Evolutionary conservation across 208 protist genomes (phyloP).

Genomic region (Trichomonas tenax): DNA sequence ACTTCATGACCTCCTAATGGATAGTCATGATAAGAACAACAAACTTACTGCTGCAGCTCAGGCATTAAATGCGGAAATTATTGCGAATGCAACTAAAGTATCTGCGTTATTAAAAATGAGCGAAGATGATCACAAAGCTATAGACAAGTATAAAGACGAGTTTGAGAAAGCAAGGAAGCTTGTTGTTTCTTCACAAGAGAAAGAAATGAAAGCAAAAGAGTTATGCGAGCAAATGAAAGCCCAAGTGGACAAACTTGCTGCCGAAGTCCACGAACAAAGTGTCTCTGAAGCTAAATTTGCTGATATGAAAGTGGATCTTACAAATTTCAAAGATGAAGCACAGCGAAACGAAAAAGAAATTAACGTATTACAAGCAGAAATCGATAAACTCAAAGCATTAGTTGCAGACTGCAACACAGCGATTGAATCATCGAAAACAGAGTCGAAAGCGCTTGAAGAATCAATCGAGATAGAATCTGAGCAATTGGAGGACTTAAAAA

Average conservation of each 20-base stretch:
- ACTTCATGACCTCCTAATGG: constrained; percentile 73
- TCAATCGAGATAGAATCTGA: neutral
- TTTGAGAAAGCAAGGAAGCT: constrained; percentile 77
- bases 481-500: neutral
- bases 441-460: neutral
- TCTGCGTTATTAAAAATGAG: constrained; percentile 75
- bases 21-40: constrained; percentile 87
- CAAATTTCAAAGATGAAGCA: neutral
- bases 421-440: neutral
- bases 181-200: constrained; percentile 79
- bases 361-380: neutral
- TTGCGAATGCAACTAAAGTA: constrained; percentile 78
- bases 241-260: constrained; percentile 72
- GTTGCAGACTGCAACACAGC: neutral
- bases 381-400: neutral
- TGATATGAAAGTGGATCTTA: neutral
- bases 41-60: constrained; percentile 68
- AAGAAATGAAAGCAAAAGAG: constrained; percentile 75
- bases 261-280: constrained; percentile 60
- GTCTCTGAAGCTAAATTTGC: neutral
- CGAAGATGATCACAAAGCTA: constrained; percentile 80
- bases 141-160: constrained; percentile 58
- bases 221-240: constrained; percentile 69
- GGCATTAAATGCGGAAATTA: constrained; percentile 75
- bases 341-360: neutral